phyloP scores from a whole-genome alignment of 1,139 yeast genomes.

The Candida frijolesensis region DNA sequence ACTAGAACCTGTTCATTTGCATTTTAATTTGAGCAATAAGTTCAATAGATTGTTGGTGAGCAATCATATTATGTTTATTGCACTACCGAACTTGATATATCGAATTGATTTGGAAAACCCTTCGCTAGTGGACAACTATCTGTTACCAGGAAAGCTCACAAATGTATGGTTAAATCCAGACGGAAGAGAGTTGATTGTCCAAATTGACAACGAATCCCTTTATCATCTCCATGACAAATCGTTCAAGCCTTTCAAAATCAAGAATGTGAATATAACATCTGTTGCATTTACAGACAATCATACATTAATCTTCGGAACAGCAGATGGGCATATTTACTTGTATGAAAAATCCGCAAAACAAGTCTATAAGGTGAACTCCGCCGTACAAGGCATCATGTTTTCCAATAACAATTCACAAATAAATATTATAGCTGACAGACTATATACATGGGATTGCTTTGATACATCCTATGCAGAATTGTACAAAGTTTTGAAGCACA shows the following conservation, averaged over 20 bases:
- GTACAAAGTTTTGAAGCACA: constrained; percentile 29
- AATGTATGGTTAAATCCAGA: constrained; percentile 43
- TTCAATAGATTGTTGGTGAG: constrained; percentile 31
- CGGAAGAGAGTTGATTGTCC: constrained; percentile 39
- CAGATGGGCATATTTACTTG: constrained; percentile 32
- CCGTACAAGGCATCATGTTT: constrained; percentile 25
- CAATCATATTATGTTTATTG: constrained; percentile 39
- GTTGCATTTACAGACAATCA: constrained; percentile 29
- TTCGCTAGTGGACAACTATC: constrained; percentile 31
- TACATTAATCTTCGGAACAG: constrained; percentile 30
- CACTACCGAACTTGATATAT: constrained; percentile 24
- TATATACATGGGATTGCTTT: constrained; percentile 39
- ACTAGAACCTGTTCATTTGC: constrained; percentile 47
- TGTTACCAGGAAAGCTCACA: constrained; percentile 27
- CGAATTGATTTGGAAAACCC: constrained; percentile 43
- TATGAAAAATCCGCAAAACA: constrained; percentile 39
- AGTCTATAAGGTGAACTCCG: constrained; percentile 23
- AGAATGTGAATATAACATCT: constrained; percentile 27
- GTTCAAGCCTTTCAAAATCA: constrained; percentile 37
- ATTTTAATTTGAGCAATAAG: constrained; percentile 34
- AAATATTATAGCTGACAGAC: constrained; percentile 22
- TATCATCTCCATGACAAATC: constrained; percentile 33
- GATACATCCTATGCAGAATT: constrained; percentile 34
- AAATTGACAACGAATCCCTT: constrained; percentile 25
- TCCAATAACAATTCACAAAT: constrained; percentile 27